phyloP scores from a whole-genome alignment of 768 basidiomycete species.

The Tulasnella sp. region DNA sequence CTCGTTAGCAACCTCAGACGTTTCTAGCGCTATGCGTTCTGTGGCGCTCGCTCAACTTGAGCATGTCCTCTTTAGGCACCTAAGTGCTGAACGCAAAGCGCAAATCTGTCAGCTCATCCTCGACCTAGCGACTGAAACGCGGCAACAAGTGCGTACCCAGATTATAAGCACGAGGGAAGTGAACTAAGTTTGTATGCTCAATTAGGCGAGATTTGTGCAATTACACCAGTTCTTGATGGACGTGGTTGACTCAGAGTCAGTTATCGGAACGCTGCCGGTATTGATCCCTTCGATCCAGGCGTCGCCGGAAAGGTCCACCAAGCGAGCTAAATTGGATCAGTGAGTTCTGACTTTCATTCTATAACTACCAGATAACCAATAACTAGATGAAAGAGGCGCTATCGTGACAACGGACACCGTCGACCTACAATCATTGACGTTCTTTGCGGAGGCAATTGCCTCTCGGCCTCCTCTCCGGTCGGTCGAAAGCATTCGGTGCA shows the following conservation, averaged over 20 bases:
- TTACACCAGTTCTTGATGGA: neutral
- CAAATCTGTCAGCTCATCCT: neutral
- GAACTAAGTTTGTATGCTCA: neutral
- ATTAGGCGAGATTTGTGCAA: neutral
- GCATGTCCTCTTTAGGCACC: neutral
- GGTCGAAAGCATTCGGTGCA: slow-evolving; percentile 55
- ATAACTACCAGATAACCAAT: neutral
- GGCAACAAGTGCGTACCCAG: neutral
- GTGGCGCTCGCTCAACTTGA: slow-evolving; percentile 1
- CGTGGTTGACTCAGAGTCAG: neutral
- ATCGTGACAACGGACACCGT: slow-evolving; percentile 26
- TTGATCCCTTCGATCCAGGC: neutral
- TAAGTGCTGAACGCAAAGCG: neutral
- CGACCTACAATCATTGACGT: slow-evolving; percentile 36
- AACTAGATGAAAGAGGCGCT: neutral
- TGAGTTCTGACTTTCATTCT: slow-evolving; percentile 27
- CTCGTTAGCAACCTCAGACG: no score
- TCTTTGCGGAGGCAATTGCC: slow-evolving; percentile 60
- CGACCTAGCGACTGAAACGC: neutral
- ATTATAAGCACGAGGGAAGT: neutral
- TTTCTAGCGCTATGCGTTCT: neutral
- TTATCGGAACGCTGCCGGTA: neutral
- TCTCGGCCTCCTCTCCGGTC: slow-evolving; percentile 52
- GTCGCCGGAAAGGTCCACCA: slow-evolving; percentile 40
- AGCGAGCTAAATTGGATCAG: slow-evolving; percentile 53